phyloP scores from a whole-genome alignment of 768 basidiomycete species.

The Crucibulum laeve region DNA sequence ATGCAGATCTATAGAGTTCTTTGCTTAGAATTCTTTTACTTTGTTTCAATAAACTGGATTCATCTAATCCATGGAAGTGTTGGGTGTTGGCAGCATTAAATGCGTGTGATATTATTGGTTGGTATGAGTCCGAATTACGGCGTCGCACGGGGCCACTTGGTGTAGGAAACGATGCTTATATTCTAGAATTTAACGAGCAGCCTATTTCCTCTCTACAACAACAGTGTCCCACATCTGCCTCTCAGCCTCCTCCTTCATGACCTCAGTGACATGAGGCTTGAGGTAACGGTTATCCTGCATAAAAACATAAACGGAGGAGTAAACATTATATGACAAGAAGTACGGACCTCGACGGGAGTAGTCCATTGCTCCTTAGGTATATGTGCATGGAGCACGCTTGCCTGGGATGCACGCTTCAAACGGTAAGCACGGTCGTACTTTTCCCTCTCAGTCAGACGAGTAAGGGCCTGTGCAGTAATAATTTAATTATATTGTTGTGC shows the following conservation, averaged over 20 bases:
- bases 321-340: not conserved
- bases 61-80: too few species aligned
- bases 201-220: conserved; percentile 66
- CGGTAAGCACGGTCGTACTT: conserved; percentile 90
- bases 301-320: conserved; percentile 7
- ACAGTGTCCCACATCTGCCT: conserved; percentile 78
- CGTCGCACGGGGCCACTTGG: not conserved
- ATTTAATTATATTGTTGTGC: conserved; percentile 1
- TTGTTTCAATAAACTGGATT: too few species aligned
- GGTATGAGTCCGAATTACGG: too few species aligned
- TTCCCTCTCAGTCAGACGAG: conserved; percentile 75
- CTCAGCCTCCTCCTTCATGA: conserved; percentile 74
- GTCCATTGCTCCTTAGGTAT: conserved; percentile 83
- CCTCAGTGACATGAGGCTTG: conserved; percentile 66
- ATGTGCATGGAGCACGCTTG: conserved; percentile 71
- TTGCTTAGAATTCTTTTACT: too few species aligned
- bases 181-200: not conserved
- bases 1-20: too few species aligned
- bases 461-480: conserved; percentile 67
- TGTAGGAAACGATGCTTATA: not conserved
- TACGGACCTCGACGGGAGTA: conserved; percentile 63
- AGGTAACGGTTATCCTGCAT: conserved; percentile 88
- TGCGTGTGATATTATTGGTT: too few species aligned
- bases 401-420: conserved; percentile 78
- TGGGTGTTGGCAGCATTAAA: too few species aligned